Conservation (phyloP, 2,329 filamentous ascomycete species). For the Nothomitra cinnamomea region DNA sequence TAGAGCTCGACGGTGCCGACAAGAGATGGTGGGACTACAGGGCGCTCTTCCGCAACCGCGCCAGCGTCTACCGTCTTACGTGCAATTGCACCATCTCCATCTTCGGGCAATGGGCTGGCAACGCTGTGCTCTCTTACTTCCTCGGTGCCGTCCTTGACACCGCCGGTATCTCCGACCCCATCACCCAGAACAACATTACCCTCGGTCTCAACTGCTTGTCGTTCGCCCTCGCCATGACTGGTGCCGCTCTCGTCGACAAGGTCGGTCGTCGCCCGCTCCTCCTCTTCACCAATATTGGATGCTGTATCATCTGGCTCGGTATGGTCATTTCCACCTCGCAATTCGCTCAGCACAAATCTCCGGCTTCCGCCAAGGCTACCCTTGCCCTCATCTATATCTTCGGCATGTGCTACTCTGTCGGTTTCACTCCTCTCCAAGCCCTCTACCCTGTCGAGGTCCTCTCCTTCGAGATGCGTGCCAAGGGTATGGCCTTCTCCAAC, state of each 20-base stretch:
- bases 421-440: slow-evolving; percentile 14
- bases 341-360: slow-evolving; percentile 18
- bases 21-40: slow-evolving; percentile 45
- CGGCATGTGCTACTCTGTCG: slow-evolving; percentile 21
- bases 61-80: slow-evolving; percentile 25
- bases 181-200: slow-evolving; percentile 24
- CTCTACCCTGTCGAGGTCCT: slow-evolving; percentile 2
- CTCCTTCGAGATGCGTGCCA: not conserved
- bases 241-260: not conserved
- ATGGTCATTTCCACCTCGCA: too few species aligned
- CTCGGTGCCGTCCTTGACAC: slow-evolving; percentile 21
- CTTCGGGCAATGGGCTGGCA: slow-evolving; percentile 17
- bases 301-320: too few species aligned
- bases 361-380: slow-evolving; percentile 22
- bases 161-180: slow-evolving; percentile 20
- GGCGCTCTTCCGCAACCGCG: slow-evolving; percentile 32
- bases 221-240: not conserved
- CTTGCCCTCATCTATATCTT: slow-evolving; percentile 29
- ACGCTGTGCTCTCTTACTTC: slow-evolving; percentile 22
- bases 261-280: not conserved
- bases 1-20: slow-evolving; percentile 30
- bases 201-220: slow-evolving; percentile 16
- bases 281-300: not conserved
- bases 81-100: slow-evolving; percentile 8
- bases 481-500: not conserved